Base-by-base conservation (phyloP, 1,284 basidiomycete species). In the Ganoderma lingzhi region DNA sequence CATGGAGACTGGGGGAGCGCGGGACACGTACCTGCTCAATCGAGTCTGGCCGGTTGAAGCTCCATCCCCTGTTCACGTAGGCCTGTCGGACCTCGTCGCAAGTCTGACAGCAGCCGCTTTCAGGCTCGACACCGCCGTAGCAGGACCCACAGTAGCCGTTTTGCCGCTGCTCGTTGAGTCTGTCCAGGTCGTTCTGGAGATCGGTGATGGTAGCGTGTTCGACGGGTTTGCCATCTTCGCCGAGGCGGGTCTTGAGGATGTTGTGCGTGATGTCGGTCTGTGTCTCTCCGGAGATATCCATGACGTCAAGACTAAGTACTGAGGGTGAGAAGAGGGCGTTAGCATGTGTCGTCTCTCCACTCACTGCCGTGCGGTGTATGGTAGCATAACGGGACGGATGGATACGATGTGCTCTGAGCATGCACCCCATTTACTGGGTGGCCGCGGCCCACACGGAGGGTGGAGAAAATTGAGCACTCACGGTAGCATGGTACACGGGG, bases 281-380 rank as follows among this genome's bases (percentile, higher is more conserved):
- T 58, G 93, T 91, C 84, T 99, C 97, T 37, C 98, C 98, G 68
- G 94, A 96, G 71, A 99, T 98, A 79, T 99, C 98, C 94, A 98
- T 98, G 65, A 99, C 91, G 80, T 99, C 98, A 66, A 99, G 82
- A 79, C 95, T 96, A 63, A 98, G 87, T 60, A 98, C 96, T 98
- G 76, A 1, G 55, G 55, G 55, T 41, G 37, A 15, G 45, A 68
- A 35, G 37, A 39, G 8, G 28, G 2, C 44, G 14, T 70, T 28
- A 67, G 56, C 56, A 28, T 42, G 12, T n/a, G 19, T 39, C 35
- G 35, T 17, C 19, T 2, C 1, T 19, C 9, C n/a, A 39, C 19
- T 5, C n/a, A 39, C 19, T 5, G 14, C 19, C 14, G 6, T 15
- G 10, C 3, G n/a, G 12, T 9, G 12, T 3, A 61, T 15, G n/a